Base-by-base conservation (phyloP, 2,329 filamentous ascomycete species). In the Fusarium denticulatum region DNA sequence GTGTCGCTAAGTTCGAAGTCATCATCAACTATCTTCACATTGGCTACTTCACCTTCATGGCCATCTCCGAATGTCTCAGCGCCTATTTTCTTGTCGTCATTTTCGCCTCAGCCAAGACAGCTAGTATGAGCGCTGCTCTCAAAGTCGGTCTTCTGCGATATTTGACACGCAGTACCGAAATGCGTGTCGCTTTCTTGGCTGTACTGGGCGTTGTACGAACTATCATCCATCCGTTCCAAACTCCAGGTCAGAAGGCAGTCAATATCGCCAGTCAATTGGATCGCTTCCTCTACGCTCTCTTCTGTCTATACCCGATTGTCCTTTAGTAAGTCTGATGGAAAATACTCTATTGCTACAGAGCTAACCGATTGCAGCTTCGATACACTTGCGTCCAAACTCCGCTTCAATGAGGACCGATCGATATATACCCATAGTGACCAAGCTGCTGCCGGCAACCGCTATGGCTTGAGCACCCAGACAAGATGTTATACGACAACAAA, bases 161-260 rank as follows among this genome's bases (percentile, higher is more conserved):
- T 49, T 72, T 85, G 6, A 83, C 82, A 70, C 75, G 75, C 16
- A 77, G 82, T 57, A 84, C 83, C 5, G 83, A 85, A 64, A 78
- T 84, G 18, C 77, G 83, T 3, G 76, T 85, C 11, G 81, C 83
- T 7, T 75, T 78, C 6, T 66, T 85, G 22, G 82, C 82, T 0
- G 39, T 83, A 0, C 75, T 84, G 3, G 83, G 83, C 12, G 78
- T 82, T 4, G 79, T 79, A n/a, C 75, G 83, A 43, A 81, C 83
- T 18, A 77, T 84, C n/a, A 84, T 82, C 7, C 83, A 84, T 50
- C 81, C 81, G 0, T 84, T 83, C 57, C 82, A 83, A 59, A 77
- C 75, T 1, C 77, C 79, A 0, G 77, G 81, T 1, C 82, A 84
- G 64, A 80, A 77, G 18, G 82, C 83, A 0, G 81, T 79, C 4